Percentiles rank a stretch among this genome's conserved stretches.
Conservation (phyloP, 2,329 filamentous ascomycete species). For the Sporothrix brasiliensis region DNA sequence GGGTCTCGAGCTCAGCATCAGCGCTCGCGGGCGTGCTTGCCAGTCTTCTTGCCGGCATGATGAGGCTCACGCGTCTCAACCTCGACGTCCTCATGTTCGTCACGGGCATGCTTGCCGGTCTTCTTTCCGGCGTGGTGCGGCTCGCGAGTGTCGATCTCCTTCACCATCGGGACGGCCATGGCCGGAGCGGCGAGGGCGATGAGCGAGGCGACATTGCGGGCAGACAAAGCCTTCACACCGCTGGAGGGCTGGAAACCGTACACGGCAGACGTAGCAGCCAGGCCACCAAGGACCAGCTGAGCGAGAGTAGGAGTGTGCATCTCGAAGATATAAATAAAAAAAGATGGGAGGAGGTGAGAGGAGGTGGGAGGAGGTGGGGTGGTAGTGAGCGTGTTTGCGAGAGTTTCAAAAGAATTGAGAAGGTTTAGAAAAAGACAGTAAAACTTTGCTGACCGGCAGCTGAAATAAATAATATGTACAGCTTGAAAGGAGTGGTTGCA, state of each 20-base stretch:
- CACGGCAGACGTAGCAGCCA: conserved; percentile 42
- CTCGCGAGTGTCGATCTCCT: conserved; percentile 35
- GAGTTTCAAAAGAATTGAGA: conserved; percentile 24
- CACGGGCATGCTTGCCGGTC: conserved; percentile 34
- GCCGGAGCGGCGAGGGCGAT: conserved; percentile 40
- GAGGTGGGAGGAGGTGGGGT: background rate
- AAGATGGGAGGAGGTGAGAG: background rate
- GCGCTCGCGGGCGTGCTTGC: conserved; percentile 11
- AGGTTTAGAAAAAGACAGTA: conserved; percentile 29
- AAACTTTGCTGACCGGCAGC: conserved; percentile 42
- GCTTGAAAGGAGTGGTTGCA: conserved; percentile 36
- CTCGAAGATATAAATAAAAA: conserved; percentile 34
- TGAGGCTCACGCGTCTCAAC: conserved; percentile 37
- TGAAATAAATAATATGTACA: conserved; percentile 32
- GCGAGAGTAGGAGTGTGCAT: conserved; percentile 43
- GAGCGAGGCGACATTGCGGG: conserved; percentile 38
- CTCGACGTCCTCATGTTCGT: conserved; percentile 20
- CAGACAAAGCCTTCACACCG: conserved; percentile 36
- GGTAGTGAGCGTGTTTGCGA: conserved; percentile 31
- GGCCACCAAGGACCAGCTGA: conserved; percentile 41
- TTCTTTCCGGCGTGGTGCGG: conserved; percentile 39
- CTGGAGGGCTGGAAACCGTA: conserved; percentile 39
- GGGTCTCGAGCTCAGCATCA: conserved; percentile 33
- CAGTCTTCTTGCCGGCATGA: conserved; percentile 37
- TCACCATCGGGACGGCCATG: conserved; percentile 36